Conservation (phyloP, 805 yeast species). For the Yamadazyma phyllophila region DNA sequence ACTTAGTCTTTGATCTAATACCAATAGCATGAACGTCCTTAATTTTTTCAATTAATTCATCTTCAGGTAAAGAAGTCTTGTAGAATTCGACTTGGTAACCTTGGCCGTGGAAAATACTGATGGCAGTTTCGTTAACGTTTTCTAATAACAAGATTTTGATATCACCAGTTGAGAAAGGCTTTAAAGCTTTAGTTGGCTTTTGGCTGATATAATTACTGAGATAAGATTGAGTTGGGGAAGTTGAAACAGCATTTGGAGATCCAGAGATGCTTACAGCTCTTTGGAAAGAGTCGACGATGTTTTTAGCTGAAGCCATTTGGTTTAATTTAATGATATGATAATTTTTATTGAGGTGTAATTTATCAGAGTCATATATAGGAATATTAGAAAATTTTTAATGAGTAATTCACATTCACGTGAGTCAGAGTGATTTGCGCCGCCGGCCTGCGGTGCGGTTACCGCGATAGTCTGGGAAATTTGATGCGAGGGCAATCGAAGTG, state of each 20-base stretch:
- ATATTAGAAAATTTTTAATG: constrained; percentile 4
- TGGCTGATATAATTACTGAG: constrained; percentile 49
- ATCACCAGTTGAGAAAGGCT: constrained; percentile 95
- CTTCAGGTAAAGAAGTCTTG: constrained; percentile 87
- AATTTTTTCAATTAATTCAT: constrained; percentile 90
- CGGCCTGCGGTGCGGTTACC: background rate
- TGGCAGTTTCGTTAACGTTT: constrained; percentile 91
- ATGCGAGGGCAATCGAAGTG: too few relatives aligned
- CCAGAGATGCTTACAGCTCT: constrained; percentile 51
- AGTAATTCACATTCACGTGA: constrained; percentile 9
- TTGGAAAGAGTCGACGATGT: constrained; percentile 61
- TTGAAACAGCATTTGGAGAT: constrained; percentile 72
- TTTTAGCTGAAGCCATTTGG: constrained; percentile 65
- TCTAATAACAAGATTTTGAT: constrained; percentile 88
- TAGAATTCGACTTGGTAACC: constrained; percentile 97
- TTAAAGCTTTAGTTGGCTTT: constrained; percentile 67
- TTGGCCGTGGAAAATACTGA: constrained; percentile 77
- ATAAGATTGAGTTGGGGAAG: constrained; percentile 79
- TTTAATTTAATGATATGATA: constrained; percentile 27
- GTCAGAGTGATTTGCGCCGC: constrained; percentile 1
- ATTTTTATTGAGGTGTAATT: constrained; percentile 4
- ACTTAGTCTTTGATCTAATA: constrained; percentile 93
- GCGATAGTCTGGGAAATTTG: background rate
- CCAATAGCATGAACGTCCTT: constrained; percentile 94
- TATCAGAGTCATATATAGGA: constrained; percentile 10